Conservation (phyloP, 441 rosid species). For the Rhodomyrtus psidioides region DNA sequence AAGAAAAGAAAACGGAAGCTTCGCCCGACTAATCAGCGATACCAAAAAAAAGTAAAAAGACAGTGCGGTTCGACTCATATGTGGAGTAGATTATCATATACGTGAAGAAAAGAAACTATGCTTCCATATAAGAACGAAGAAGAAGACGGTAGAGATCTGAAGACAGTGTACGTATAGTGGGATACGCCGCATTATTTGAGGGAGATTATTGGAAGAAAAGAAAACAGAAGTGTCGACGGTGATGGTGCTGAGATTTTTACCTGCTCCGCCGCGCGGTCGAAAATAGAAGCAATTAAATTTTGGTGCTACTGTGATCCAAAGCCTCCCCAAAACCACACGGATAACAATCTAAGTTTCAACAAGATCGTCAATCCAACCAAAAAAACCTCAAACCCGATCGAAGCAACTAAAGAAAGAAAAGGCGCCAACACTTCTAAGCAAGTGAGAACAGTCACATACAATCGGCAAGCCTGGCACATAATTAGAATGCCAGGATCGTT, state of each 20-base stretch:
- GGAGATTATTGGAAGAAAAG: too few species aligned
- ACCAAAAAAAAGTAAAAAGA: too few species aligned
- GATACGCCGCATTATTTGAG: too few species aligned
- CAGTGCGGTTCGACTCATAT: too few species aligned
- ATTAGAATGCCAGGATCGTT: too few species aligned
- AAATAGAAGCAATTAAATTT: background rate
- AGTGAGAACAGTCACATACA: slow-evolving; percentile 22
- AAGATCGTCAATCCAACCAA: background rate
- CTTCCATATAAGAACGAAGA: too few species aligned
- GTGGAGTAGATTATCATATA: too few species aligned
- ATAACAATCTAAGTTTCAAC: background rate
- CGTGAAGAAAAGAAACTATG: too few species aligned
- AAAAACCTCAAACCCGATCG: background rate
- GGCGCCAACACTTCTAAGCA: background rate
- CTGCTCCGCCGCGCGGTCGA: background rate
- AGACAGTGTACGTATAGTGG: too few species aligned
- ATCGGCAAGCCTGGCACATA: slow-evolving; percentile 42
- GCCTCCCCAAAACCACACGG: background rate
- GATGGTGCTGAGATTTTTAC: background rate
- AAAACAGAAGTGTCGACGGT: background rate
- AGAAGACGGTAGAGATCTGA: too few species aligned
- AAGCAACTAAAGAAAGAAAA: background rate
- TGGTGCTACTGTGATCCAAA: background rate
- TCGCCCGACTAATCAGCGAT: too few species aligned
- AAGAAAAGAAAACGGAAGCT: too few species aligned